Percentiles rank a stretch among this genome's conserved stretches.
Evolutionary conservation across 768 basidiomycete species (phyloP).

Genomic region (Coprinellus micaceus): DNA sequence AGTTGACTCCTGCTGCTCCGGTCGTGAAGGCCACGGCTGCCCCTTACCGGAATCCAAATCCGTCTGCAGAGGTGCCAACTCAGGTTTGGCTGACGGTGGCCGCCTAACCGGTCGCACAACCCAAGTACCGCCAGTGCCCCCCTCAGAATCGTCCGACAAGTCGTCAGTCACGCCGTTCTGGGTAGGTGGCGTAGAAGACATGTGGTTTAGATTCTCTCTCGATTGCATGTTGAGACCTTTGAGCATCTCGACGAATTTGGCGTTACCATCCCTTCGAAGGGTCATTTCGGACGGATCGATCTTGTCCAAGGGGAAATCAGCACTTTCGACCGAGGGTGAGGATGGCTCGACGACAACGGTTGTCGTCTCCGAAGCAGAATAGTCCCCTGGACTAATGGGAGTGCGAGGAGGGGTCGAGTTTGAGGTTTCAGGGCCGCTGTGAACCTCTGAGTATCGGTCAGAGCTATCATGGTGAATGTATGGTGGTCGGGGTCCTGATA

Average conservation of each 20-base stretch:
- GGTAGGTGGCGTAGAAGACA: neutral
- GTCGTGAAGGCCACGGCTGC: neutral
- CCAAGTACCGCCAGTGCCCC: slow-evolving; percentile 39
- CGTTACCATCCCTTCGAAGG: slow-evolving; percentile 21
- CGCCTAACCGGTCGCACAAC: slow-evolving; percentile 20
- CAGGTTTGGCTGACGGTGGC: slow-evolving; percentile 35
- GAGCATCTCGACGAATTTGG: slow-evolving; percentile 18
- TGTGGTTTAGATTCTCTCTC: slow-evolving; percentile 10
- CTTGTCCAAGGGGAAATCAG: slow-evolving; percentile 6
- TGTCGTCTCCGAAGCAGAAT: slow-evolving; percentile 18
- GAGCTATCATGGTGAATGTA: slow-evolving; percentile 29
- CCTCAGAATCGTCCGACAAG: slow-evolving; percentile 33
- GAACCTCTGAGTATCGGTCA: slow-evolving; percentile 33
- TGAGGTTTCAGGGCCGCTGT: slow-evolving; percentile 40
- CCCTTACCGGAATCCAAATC: slow-evolving; percentile 13
- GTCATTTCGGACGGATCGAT: slow-evolving; percentile 19
- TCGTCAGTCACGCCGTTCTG: slow-evolving; percentile 13
- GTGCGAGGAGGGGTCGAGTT: slow-evolving; percentile 56
- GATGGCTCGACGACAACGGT: slow-evolving; percentile 21
- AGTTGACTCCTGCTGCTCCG: neutral
- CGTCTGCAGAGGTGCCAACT: slow-evolving; percentile 41
- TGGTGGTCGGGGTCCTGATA: slow-evolving; percentile 28
- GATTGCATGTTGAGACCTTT: slow-evolving; percentile 9
- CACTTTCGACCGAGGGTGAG: slow-evolving; percentile 20
- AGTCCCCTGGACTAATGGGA: slow-evolving; percentile 49